These are phyloP conservation scores for Blastobotrys robertii DNA, from an alignment of 805 yeast genomes.

Conservation along the genomic window DNA sequence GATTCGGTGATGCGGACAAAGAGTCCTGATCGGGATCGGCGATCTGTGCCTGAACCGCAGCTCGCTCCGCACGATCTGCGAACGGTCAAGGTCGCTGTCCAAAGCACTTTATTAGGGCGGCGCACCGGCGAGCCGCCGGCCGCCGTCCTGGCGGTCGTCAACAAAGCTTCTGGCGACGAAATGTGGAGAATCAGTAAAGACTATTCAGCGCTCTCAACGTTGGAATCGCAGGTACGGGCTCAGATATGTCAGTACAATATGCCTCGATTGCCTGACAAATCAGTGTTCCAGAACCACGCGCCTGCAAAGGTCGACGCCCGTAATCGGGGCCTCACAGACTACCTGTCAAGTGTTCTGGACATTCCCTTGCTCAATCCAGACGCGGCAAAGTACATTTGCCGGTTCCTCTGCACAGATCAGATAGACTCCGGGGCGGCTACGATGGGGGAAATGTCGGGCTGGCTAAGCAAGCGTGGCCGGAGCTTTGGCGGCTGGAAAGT, in stretches of 20 bases:
- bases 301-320: constrained; percentile 62
- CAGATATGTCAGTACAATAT: constrained; percentile 36
- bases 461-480: constrained; percentile 51
- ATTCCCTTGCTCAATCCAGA: constrained; percentile 50
- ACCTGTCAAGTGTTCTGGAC: constrained; percentile 46
- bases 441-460: constrained; percentile 41
- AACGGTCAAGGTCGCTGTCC: constrained; percentile 18
- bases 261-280: constrained; percentile 56
- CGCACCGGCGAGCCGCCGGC: constrained; percentile 40
- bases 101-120: constrained; percentile 8
- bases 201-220: constrained; percentile 45
- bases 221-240: constrained; percentile 50
- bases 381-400: constrained; percentile 45
- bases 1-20: too few relatives aligned
- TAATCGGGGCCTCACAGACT: constrained; percentile 44
- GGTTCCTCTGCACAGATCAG: constrained; percentile 54
- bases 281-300: constrained; percentile 44
- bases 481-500: constrained; percentile 64
- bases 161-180: constrained; percentile 50
- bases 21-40: not conserved
- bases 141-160: constrained; percentile 53
- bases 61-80: constrained; percentile 20
- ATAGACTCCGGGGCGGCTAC: not conserved
- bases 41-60: constrained; percentile 10
- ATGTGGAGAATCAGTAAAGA: constrained; percentile 68